A percentile compares a stretch with the other conserved stretches of the same genome.
These are phyloP conservation scores for Tolypocladium paradoxum DNA, from an alignment of 2,329 filamentous ascomycete species.

Conservation along the genomic window DNA sequence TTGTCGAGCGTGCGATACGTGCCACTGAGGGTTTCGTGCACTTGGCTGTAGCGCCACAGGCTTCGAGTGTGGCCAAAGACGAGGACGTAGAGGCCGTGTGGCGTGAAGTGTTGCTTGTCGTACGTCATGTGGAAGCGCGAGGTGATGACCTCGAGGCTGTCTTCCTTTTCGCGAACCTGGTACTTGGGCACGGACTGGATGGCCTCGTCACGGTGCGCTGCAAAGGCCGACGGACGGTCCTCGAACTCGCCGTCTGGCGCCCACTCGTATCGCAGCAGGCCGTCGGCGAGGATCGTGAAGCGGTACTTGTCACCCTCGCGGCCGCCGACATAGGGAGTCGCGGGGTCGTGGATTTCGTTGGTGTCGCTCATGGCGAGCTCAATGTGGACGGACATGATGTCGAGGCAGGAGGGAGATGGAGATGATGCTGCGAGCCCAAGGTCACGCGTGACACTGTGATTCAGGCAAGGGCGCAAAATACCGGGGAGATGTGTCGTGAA, in stretches of 20 bases:
- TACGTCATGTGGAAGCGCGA: constrained; percentile 45
- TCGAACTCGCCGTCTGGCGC: constrained; percentile 48
- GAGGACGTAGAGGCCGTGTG: constrained; percentile 34
- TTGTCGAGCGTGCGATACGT: constrained; percentile 45
- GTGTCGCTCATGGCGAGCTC: neutral
- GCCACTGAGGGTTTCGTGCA: constrained; percentile 28
- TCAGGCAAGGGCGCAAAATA: neutral
- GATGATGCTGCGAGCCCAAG: neutral
- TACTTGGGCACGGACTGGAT: constrained; percentile 31
- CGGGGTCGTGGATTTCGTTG: neutral
- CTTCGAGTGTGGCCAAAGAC: constrained; percentile 29
- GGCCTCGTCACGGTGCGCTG: constrained; percentile 34
- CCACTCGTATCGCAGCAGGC: constrained; percentile 52
- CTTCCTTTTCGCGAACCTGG: constrained; percentile 32
- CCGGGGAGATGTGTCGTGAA: neutral
- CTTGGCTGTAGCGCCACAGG: constrained; percentile 38
- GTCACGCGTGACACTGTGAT: no score
- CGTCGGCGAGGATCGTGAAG: constrained; percentile 47
- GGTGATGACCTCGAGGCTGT: constrained; percentile 44
- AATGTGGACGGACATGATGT: neutral
- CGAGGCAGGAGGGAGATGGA: neutral
- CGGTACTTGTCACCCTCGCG: constrained; percentile 31
- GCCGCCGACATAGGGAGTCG: constrained; percentile 7
- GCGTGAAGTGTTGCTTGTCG: constrained; percentile 43
- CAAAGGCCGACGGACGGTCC: constrained; percentile 51